Conservation (phyloP, 2,329 filamentous ascomycete species). For the Endocalyx cinctus region DNA sequence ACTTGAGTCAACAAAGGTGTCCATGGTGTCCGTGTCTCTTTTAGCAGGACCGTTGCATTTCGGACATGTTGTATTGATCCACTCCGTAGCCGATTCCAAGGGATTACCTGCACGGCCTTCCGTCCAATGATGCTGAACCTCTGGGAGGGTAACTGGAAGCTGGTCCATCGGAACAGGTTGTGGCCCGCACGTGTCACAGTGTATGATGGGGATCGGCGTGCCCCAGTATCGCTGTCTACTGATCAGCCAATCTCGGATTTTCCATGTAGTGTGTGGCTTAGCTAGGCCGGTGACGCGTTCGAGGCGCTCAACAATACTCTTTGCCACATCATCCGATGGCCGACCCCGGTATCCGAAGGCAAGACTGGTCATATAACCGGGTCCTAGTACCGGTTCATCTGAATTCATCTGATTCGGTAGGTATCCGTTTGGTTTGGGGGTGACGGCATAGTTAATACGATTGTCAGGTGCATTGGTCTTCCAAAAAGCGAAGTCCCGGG, state of each 20-base stretch:
- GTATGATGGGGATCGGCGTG: conserved; percentile 81
- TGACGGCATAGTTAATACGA: conserved; percentile 60
- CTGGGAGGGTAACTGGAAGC: conserved; percentile 71
- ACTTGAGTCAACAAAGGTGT: conserved; percentile 91
- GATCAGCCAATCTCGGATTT: conserved; percentile 82
- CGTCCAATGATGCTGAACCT: conserved; percentile 63
- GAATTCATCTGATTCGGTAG: conserved; percentile 34
- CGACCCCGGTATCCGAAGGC: conserved; percentile 63
- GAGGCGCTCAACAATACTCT: conserved; percentile 55
- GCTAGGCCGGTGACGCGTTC: conserved; percentile 51
- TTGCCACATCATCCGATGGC: conserved; percentile 57
- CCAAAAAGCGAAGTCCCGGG: conserved; percentile 77
- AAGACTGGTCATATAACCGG: conserved; percentile 63
- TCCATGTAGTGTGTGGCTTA: conserved; percentile 66
- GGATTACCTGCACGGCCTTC: conserved; percentile 71
- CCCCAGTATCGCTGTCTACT: conserved; percentile 94
- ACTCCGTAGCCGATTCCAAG: conserved; percentile 65
- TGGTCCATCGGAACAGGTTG: conserved; percentile 74
- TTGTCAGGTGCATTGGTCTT: conserved; percentile 58
- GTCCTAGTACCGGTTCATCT: conserved; percentile 57
- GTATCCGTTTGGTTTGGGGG: conserved; percentile 43
- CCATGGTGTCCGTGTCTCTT: conserved; percentile 91
- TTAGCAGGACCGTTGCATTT: conserved; percentile 65
- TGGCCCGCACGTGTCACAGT: conserved; percentile 71
- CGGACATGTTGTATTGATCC: conserved; percentile 72